These are phyloP conservation scores for Fusarium sp. DNA, from an alignment of 2,329 filamentous ascomycete genomes.

Conservation along the genomic window DNA sequence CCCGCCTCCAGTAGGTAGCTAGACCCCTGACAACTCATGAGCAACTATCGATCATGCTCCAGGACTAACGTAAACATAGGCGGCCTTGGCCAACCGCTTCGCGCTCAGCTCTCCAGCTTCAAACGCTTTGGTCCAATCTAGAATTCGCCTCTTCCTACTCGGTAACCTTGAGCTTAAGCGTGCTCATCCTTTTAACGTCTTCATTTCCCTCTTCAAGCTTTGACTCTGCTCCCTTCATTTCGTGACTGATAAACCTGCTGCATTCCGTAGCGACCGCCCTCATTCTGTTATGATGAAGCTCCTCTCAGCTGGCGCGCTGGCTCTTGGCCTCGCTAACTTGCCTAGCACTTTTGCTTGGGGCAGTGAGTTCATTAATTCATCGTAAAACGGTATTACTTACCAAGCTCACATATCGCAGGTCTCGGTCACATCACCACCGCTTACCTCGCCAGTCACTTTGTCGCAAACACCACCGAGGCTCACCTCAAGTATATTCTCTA, in stretches of 20 bases:
- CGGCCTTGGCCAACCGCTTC: conserved; percentile 31
- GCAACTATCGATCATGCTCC: conserved; percentile 35
- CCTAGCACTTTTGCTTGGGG: conserved; percentile 55
- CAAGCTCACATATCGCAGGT: conserved; percentile 50
- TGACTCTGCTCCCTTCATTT: background rate
- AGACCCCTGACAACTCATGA: conserved; percentile 18
- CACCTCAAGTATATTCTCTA: conserved; percentile 68
- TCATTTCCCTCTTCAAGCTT: background rate
- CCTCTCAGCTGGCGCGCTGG: conserved; percentile 41
- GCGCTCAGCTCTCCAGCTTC: conserved; percentile 23
- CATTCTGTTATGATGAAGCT: conserved; percentile 47
- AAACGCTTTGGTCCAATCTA: conserved; percentile 15
- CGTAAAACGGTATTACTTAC: background rate
- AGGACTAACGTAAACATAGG: conserved; percentile 8
- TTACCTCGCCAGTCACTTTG: conserved; percentile 70
- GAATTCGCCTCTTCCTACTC: conserved; percentile 15
- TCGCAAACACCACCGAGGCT: conserved; percentile 63
- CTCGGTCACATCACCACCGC: conserved; percentile 74
- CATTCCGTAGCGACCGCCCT: background rate
- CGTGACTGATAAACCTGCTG: background rate
- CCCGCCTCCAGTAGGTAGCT: conserved; percentile 5
- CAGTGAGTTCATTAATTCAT: conserved; percentile 48
- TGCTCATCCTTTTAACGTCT: conserved; percentile 15
- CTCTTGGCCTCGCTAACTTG: conserved; percentile 47
- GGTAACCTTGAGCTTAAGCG: background rate